A percentile compares a stretch with the other conserved stretches of the same genome.
phyloP scores from a whole-genome alignment of 2,329 filamentous ascomycete genomes.

The Aureobasidium sp. region DNA sequence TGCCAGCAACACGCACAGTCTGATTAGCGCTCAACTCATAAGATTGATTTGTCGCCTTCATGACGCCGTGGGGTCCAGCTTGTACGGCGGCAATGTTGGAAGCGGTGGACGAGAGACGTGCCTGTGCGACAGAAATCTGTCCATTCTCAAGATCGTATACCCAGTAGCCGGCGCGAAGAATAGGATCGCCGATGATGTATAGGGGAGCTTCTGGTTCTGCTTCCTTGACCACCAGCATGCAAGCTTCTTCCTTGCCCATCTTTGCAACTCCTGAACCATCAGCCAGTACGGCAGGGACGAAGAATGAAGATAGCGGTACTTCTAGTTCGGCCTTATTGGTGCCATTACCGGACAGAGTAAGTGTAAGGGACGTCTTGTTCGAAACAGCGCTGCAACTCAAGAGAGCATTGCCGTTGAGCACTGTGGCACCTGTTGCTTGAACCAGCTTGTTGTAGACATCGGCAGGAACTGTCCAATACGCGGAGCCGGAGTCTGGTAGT shows the following conservation, averaged over 20 bases:
- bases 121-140: conserved; percentile 29
- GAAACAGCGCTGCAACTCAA: conserved; percentile 23
- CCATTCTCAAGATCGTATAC: conserved; percentile 33
- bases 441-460: conserved; percentile 23
- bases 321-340: conserved; percentile 23
- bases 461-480: conserved; percentile 24
- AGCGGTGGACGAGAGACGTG: conserved; percentile 14
- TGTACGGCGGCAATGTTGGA: not conserved
- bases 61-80: conserved; percentile 1
- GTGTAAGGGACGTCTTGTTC: conserved; percentile 22
- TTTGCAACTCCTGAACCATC: conserved; percentile 20
- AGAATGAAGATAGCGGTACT: conserved; percentile 25
- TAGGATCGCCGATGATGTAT: conserved; percentile 26
- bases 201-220: conserved; percentile 20
- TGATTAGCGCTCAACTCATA: not conserved
- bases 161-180: conserved; percentile 30
- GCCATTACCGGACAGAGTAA: conserved; percentile 23
- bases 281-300: conserved; percentile 26
- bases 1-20: not conserved
- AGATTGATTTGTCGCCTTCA: not conserved
- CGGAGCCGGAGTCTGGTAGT: conserved; percentile 29
- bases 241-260: conserved; percentile 19
- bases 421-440: conserved; percentile 22
- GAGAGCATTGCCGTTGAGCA: conserved; percentile 18
- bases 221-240: not conserved